Evolutionary conservation across 306 rosid genomes (phyloP), one percentile per base, ranked within the genome.

Genomic region (Dryas octopetala): DNA sequence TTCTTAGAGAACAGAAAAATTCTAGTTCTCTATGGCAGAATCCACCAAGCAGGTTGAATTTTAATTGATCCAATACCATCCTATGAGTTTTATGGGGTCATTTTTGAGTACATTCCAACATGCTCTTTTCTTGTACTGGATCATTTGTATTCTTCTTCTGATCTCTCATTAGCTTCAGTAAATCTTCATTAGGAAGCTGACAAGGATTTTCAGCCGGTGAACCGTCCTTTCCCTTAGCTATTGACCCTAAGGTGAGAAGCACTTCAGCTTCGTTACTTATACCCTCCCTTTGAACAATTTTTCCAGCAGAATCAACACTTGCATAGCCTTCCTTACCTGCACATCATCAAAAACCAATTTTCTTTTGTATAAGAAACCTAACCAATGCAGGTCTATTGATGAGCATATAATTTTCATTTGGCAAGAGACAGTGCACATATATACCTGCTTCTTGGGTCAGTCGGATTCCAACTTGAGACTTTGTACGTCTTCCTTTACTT

Each of bases 251-350:
- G 41, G n/a, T 76, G 57, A 57, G 26, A 28, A 65, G 76, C 38
- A 45, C 17, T 74, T 67, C 87, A 26, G 70, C 62, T 40, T 77
- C 79, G 19, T 77, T 71, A 45, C 8, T 55, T n/a, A 51, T 62
- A 70, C 62, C 75, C 43, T 23, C 78, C 51, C 40, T 74, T 32
- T 14, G 78, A 50, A 49, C 51, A 40, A 26, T 16, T 23, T 75
- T 62, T 70, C 46, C 51, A 19, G 82, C 60, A 72, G 75, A 28
- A 73, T 41, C 40, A 59, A 28, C 64, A 52, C 60, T 32, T 59
- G 43, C 68, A 23, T 57, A 68, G 44, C 68, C 73, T 45, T 72
- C 79, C 84, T 82, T 77, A 68, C 67, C 89, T 73, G 80, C 70
- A 77, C 44, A 62, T 32, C 14, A 66, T 60, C 1, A 40, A 51